Evolutionary conservation across 2,329 filamentous ascomycete genomes (phyloP), one percentile per base, ranked within the genome.

Genomic region (Pseudopyricularia cyperi): DNA sequence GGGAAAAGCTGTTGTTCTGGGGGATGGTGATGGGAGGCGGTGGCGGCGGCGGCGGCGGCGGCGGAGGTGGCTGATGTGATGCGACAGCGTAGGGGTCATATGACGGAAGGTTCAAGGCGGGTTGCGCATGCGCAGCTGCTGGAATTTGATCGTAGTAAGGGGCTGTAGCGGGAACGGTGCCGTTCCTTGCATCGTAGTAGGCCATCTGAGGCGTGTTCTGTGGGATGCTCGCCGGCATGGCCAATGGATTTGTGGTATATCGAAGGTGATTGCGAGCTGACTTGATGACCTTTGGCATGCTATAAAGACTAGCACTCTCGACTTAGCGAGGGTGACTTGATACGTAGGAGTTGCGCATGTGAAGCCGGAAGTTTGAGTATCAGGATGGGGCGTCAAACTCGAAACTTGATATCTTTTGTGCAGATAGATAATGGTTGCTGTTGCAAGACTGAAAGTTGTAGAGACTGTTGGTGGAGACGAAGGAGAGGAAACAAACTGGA

Each of bases 1-100:
- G 55, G 53, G 51, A 53, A 7, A 57, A 56, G 49, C 59, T 57
- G 82, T 87, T 46, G 88, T 94, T 60, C 79, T 93, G 65, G 87
- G 89, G 75, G 85, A 91, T 65, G 86, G 83, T 56, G 75, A 77
- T 44, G 22, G 39, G 22, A 19, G 32, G 65, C 61, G 42, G 60
- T 3, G 37, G 39, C 22, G 39, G 61, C 12, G 65, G 58, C 28
- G 28, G 28, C 4, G 42, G 60, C 2, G 37, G 39, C 22, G 39
- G 61, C 12, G 65, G 58, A 4, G 28, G 28, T 5, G 28, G 28
- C 9, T 30, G 28, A 30, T 30, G 28, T 30, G 28, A 30, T 30
- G 59, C 60, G 7, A 67, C 65, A 7, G 63, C 65, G 54, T 66
- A 66, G 7, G 62, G 54, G 54, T 68, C 65, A 52, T 64, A 65